A percentile compares a stretch with the other conserved stretches of the same genome.
Evolutionary conservation across 148 eudicot genomes (phyloP).

Genomic region (Polygonum maritimum): DNA sequence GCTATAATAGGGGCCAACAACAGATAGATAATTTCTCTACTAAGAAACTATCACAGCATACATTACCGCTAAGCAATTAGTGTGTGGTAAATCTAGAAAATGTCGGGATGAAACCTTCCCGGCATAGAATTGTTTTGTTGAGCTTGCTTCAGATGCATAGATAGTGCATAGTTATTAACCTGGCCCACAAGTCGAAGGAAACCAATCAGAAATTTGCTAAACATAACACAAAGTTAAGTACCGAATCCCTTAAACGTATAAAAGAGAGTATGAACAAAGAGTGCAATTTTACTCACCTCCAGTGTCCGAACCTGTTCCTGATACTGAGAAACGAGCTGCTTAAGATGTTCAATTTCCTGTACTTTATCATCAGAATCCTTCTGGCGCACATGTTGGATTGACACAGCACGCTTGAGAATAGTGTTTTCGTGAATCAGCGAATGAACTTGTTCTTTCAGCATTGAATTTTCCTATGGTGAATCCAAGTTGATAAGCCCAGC

Average conservation of each 20-base stretch:
- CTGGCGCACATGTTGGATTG: slow-evolving; percentile 76
- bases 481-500: not conserved
- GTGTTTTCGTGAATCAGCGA: slow-evolving; percentile 51
- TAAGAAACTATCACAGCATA: not conserved
- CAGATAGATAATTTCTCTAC: not conserved
- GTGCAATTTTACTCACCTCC: slow-evolving; percentile 36
- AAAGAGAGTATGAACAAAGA: not conserved
- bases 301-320: slow-evolving; percentile 78
- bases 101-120: slow-evolving; percentile 7
- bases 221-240: not conserved
- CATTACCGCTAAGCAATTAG: not conserved
- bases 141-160: slow-evolving; percentile 14
- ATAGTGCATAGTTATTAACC: slow-evolving; percentile 7
- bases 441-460: slow-evolving; percentile 75
- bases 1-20: not conserved
- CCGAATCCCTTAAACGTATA: not conserved
- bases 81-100: not conserved
- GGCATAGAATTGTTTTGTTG: slow-evolving; percentile 11
- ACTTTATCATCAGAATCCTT: slow-evolving; percentile 61
- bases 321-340: slow-evolving; percentile 65
- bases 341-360: slow-evolving; percentile 61
- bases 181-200: not conserved
- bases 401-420: slow-evolving; percentile 75
- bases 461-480: slow-evolving; percentile 48
- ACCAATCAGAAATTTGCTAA: not conserved